Evolutionary conservation across 345 rosid species (phyloP), one percentile per base, ranked within the genome.

Genomic region (Capsella bursapastoris): DNA sequence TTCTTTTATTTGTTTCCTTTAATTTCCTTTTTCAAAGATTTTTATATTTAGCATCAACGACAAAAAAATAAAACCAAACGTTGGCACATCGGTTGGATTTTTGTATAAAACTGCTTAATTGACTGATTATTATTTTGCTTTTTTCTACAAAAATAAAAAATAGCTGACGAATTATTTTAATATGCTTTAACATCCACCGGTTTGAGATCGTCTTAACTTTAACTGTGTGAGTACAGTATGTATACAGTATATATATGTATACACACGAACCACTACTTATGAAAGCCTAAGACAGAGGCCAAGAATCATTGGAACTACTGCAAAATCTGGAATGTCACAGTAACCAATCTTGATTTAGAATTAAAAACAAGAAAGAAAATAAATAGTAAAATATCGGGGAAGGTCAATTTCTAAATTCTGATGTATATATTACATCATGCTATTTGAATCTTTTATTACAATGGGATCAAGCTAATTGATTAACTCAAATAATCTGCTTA

Each of bases 231-330:
- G 13, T 43, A 74, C 66, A 48, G 64, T 76, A 68, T 57, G 32
- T 3, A n/a, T 51, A 35, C 51, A 7, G 40, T 35, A 35, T 35
- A 35, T 52, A 37, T 37, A 35, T 34, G 53, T 53, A 38, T 29
- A 47, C 38, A 47, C 38, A 62, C 14, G 45, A 13, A 71, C 70
- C 66, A 61, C 62, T 77, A 64, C 51, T 69, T 28, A 70, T 55
- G 55, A 70, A 64, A 45, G 76, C 72, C 68, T 48, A 71, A 57
- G 55, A 38, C 38, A 65, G 67, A 49, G 59, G 53, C 71, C 56
- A 77, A 58, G 67, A 65, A 71, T 49, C 80, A 77, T 65, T 77
- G 68, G 80, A 77, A 71, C 68, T 66, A 65, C 73, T 65, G 72
- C 63, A 77, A 71, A 76, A 78, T 71, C 63, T 66, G 69, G 69